phyloP scores from a whole-genome alignment of 495 filamentous ascomycete species.

The Aspergillus nidulans region DNA sequence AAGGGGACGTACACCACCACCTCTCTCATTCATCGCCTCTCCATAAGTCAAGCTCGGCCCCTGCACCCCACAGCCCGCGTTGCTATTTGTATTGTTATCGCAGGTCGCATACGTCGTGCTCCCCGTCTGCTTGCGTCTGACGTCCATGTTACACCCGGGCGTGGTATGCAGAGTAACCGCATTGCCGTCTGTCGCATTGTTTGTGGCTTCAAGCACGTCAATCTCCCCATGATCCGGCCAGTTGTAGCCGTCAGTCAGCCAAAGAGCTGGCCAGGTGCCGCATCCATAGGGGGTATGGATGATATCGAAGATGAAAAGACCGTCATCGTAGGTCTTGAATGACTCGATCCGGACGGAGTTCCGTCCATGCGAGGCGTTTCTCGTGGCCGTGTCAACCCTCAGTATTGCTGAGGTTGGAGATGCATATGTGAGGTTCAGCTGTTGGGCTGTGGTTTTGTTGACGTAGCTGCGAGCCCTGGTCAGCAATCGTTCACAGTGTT shows the following conservation, averaged over 20 bases:
- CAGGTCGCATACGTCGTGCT: conserved; percentile 26
- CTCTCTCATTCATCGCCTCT: conserved; percentile 36
- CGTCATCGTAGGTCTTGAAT: conserved; percentile 42
- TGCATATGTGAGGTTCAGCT: conserved; percentile 50
- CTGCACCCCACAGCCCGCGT: conserved; percentile 44
- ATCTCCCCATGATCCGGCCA: conserved; percentile 57
- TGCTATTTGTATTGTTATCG: conserved; percentile 30
- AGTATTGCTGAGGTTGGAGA: conserved; percentile 45
- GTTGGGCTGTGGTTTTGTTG: conserved; percentile 22
- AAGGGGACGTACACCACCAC: conserved; percentile 38
- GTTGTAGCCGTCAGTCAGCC: conserved; percentile 55
- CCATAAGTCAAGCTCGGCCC: conserved; percentile 36
- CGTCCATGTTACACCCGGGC: conserved; percentile 41
- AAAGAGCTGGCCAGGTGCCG: conserved; percentile 56
- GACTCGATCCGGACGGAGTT: conserved; percentile 54
- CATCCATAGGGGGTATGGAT: conserved; percentile 47
- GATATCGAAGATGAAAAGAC: conserved; percentile 55
- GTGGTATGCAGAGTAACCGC: conserved; percentile 44
- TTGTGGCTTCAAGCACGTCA: conserved; percentile 45
- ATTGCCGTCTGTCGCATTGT: conserved; percentile 42
- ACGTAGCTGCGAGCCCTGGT: conserved; percentile 28
- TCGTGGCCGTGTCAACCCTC: conserved; percentile 46
- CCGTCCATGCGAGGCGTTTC: conserved; percentile 40
- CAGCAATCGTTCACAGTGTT: neutral
- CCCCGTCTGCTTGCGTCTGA: conserved; percentile 41